Evolutionary conservation across 495 filamentous ascomycete genomes (phyloP).

Genomic region (Penicillium mononematosum): DNA sequence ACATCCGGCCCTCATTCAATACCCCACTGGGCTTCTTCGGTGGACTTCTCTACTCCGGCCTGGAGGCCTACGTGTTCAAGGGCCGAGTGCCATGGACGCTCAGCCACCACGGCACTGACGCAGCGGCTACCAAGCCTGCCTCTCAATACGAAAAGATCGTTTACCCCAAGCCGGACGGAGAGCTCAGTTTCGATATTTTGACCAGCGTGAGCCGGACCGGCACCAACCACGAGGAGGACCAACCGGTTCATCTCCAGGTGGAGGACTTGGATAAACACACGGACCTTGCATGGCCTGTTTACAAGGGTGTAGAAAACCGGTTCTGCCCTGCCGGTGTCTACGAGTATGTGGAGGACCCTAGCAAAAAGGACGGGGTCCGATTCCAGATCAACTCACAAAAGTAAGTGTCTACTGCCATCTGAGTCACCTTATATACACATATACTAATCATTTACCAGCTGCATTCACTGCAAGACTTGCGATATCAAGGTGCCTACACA

Average conservation of each 20-base stretch:
- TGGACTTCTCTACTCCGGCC: slow-evolving; percentile 86
- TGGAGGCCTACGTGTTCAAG: slow-evolving; percentile 86
- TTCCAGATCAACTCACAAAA: slow-evolving; percentile 99
- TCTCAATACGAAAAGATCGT: slow-evolving; percentile 83
- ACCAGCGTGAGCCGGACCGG: slow-evolving; percentile 92
- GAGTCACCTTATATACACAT: neutral
- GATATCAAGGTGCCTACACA: slow-evolving; percentile 97
- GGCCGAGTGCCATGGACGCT: slow-evolving; percentile 91
- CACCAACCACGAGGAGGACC: slow-evolving; percentile 98
- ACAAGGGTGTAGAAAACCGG: slow-evolving; percentile 92
- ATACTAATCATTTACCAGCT: slow-evolving; percentile 56
- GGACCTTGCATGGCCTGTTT: slow-evolving; percentile 75
- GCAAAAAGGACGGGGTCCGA: slow-evolving; percentile 75
- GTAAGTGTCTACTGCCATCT: slow-evolving; percentile 53
- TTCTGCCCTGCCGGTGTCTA: slow-evolving; percentile 99
- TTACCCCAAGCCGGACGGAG: slow-evolving; percentile 93
- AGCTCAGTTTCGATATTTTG: slow-evolving; percentile 92
- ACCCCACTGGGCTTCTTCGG: slow-evolving; percentile 78
- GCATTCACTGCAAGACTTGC: slow-evolving; percentile 99
- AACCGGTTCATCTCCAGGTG: slow-evolving; percentile 93
- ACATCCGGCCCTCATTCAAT: slow-evolving; percentile 96
- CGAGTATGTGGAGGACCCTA: slow-evolving; percentile 92
- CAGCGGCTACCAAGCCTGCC: slow-evolving; percentile 74
- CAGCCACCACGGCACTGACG: slow-evolving; percentile 66
- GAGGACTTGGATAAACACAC: slow-evolving; percentile 91